These are phyloP conservation scores for Rhodotorula taiwanensis DNA, from an alignment of 768 basidiomycete species.

Conservation along the genomic window DNA sequence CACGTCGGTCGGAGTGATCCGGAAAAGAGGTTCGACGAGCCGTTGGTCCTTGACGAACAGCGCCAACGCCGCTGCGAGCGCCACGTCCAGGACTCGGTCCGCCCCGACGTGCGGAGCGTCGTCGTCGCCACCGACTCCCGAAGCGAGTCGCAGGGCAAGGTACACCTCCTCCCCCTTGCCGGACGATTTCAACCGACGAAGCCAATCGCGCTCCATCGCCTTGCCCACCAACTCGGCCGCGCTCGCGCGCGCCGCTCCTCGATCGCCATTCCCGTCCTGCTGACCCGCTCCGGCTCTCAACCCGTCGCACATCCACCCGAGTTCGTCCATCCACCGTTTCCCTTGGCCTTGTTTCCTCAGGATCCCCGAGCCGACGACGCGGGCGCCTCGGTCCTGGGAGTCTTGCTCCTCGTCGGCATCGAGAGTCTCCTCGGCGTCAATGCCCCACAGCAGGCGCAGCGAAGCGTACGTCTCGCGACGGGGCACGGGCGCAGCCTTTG, in stretches of 20 bases:
- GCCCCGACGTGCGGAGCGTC: background rate
- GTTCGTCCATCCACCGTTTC: constrained; percentile 33
- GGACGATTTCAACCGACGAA: constrained; percentile 27
- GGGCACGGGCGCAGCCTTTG: background rate
- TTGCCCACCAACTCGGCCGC: constrained; percentile 35
- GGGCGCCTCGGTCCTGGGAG: constrained; percentile 7
- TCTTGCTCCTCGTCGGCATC: constrained; percentile 5
- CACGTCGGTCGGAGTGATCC: constrained; percentile 16
- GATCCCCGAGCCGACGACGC: constrained; percentile 20
- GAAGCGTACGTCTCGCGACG: constrained; percentile 4
- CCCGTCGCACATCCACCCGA: constrained; percentile 34
- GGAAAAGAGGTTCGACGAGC: constrained; percentile 25
- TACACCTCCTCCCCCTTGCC: constrained; percentile 32
- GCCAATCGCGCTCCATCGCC: constrained; percentile 27
- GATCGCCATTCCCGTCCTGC: constrained; percentile 6
- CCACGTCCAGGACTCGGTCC: constrained; percentile 23
- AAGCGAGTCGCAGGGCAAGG: background rate
- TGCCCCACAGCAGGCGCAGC: constrained; percentile 21
- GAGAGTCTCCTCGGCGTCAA: constrained; percentile 26
- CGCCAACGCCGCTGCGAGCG: constrained; percentile 20
- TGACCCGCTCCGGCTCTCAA: constrained; percentile 7
- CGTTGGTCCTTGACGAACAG: constrained; percentile 26
- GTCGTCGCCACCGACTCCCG: background rate
- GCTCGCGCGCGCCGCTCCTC: constrained; percentile 1
- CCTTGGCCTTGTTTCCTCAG: constrained; percentile 35